Evolutionary conservation across 2,329 filamentous ascomycete species (phyloP).

Genomic region (Penicillium brevicompactum): DNA sequence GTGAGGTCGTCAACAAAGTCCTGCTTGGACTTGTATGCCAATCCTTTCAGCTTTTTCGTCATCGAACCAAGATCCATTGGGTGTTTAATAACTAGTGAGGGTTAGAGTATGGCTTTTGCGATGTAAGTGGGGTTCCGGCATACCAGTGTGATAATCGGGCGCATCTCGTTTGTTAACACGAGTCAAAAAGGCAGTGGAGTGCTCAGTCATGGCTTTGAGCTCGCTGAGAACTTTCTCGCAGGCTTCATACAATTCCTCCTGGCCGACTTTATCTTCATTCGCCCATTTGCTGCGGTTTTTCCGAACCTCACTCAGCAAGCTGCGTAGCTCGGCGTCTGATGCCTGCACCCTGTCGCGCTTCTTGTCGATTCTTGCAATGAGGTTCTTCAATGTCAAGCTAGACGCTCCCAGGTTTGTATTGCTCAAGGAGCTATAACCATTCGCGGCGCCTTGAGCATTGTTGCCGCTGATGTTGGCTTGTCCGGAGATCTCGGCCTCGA

Average conservation of each 20-base stretch:
- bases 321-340: conserved; percentile 88
- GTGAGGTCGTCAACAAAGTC: conserved; percentile 94
- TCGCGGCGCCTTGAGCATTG: conserved; percentile 54
- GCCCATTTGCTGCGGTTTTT: conserved; percentile 99
- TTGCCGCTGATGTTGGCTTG: conserved; percentile 58
- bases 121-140: conserved; percentile 39
- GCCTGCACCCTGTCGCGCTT: conserved; percentile 88
- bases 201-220: conserved; percentile 94
- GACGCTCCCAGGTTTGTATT: conserved; percentile 94
- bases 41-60: conserved; percentile 91
- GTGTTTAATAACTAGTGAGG: conserved; percentile 77
- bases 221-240: conserved; percentile 96
- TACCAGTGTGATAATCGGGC: conserved; percentile 90
- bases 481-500: conserved; percentile 89
- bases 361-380: conserved; percentile 92
- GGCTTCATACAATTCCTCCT: conserved; percentile 96
- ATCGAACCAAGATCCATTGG: conserved; percentile 98
- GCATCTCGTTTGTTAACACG: conserved; percentile 96
- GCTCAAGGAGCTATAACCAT: conserved; percentile 84
- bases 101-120: conserved; percentile 21
- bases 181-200: conserved; percentile 92
- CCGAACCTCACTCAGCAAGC: conserved; percentile 92
- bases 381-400: conserved; percentile 92
- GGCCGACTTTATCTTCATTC: conserved; percentile 93
- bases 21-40: conserved; percentile 82